phyloP scores from a whole-genome alignment of 805 yeast species.

The Priceomyces melissophilus region DNA sequence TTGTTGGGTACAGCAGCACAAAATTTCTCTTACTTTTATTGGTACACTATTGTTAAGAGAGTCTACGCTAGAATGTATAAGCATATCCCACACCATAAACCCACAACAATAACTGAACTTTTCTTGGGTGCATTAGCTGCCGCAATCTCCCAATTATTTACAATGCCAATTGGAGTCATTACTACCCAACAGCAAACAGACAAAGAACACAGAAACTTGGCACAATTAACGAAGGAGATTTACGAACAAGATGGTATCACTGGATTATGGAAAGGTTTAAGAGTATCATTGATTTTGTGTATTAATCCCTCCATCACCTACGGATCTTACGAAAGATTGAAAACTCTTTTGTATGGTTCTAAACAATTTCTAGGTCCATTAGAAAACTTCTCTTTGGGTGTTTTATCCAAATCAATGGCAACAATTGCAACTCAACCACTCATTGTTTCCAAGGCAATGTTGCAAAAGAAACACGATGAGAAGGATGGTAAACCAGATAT shows the following conservation, averaged over 20 bases:
- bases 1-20: conserved; percentile 71
- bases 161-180: conserved; percentile 76
- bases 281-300: conserved; percentile 74
- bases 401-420: conserved; percentile 76
- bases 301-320: conserved; percentile 85
- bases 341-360: conserved; percentile 43
- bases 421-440: conserved; percentile 80
- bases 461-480: conserved; percentile 48
- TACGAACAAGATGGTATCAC: conserved; percentile 59
- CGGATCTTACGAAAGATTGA: conserved; percentile 72
- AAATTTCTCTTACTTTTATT: conserved; percentile 80
- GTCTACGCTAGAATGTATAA: conserved; percentile 42
- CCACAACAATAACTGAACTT: conserved; percentile 64
- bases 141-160: conserved; percentile 73
- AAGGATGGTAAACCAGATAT: conserved; percentile 21
- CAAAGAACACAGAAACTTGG: conserved; percentile 30
- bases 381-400: conserved; percentile 70
- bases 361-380: conserved; percentile 50
- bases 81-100: conserved; percentile 34
- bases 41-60: conserved; percentile 73
- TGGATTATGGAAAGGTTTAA: conserved; percentile 82
- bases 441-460: conserved; percentile 78
- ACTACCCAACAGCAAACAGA: conserved; percentile 61
- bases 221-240: conserved; percentile 43
- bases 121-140: conserved; percentile 78